Evolutionary conservation across 495 filamentous ascomycete genomes (phyloP).

Genomic region (Podospora tetraspora): DNA sequence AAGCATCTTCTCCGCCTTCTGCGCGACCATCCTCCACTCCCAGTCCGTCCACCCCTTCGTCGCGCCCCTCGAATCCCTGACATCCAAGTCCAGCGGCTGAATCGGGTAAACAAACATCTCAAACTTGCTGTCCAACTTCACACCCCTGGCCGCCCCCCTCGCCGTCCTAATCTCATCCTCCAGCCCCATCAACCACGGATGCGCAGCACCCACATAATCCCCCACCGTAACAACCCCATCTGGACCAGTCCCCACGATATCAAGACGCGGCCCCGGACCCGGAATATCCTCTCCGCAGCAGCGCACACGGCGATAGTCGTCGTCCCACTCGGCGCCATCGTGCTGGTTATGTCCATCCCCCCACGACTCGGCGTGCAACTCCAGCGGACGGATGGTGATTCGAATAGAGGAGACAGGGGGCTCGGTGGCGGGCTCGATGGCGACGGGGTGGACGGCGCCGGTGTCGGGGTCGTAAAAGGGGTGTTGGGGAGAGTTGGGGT

Average conservation of each 20-base stretch:
- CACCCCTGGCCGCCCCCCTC: neutral
- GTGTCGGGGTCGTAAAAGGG: neutral
- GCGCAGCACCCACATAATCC: neutral
- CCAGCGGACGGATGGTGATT: neutral
- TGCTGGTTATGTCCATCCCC: neutral
- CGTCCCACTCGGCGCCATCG: neutral
- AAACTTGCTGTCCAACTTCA: neutral
- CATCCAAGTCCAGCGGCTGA: neutral
- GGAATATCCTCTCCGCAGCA: neutral
- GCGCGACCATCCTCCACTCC: neutral
- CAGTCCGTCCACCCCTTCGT: neutral
- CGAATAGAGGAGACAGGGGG: neutral
- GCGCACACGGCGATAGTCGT: neutral
- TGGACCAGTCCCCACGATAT: neutral
- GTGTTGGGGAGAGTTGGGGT: neutral
- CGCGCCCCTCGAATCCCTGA: neutral
- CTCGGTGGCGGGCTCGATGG: neutral
- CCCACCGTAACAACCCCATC: neutral
- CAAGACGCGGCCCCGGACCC: neutral
- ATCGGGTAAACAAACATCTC: neutral
- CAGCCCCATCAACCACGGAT: neutral
- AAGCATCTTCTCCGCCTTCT: neutral
- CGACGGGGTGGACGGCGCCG: neutral
- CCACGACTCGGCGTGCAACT: neutral
- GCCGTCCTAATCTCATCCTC: neutral